Evolutionary conservation across 164 flowering plant species (phyloP), one percentile per base, ranked within the genome.

Genomic region (Saururus chinensis): DNA sequence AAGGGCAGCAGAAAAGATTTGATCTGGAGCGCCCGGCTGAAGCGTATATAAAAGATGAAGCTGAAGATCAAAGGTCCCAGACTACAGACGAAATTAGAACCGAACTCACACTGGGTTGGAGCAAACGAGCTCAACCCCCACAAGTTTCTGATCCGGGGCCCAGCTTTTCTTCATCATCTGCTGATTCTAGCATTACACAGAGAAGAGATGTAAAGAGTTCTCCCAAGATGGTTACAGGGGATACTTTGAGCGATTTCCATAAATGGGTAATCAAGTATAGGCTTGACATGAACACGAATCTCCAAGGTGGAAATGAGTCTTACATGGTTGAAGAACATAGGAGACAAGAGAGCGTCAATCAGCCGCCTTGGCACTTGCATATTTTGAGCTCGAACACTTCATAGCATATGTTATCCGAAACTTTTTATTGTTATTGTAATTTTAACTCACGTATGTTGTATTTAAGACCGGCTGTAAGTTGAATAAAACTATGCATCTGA

Each of bases 351-450:
- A 80, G 71, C 65, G 64, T 73, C 51, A 74, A 76, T 9, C 83
- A 75, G 56, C 77, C 87, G 49, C 87, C 89, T 65, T 84, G 89
- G 89, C 72, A 85, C 56, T 78, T 79, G 62, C 89, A 82, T 63
- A 84, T 76, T 58, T 68, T 86, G 63, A 85, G 86, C 70, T 64
- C 82, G 64, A 86, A 84, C 66, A 72, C 79, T 74, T 76, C 76
- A 59, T 80, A 67, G 71, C 20, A n/a, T 37, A 60, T 22, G 21
- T 35, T 66, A 62, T 21, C 49, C 2, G 17, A 17, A 45, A 45
- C 13, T 17, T 45, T 9, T 45, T 41, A n/a, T n/a, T n/a, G n/a
- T n/a, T n/a, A n/a, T n/a, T n/a, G n/a, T n/a, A n/a, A n/a, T n/a
- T n/a, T n/a, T n/a, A n/a, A n/a, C n/a, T n/a, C n/a, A n/a, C n/a